Base-by-base conservation (phyloP, 371 early-diverging fungal species). In the Mucor piriformis region DNA sequence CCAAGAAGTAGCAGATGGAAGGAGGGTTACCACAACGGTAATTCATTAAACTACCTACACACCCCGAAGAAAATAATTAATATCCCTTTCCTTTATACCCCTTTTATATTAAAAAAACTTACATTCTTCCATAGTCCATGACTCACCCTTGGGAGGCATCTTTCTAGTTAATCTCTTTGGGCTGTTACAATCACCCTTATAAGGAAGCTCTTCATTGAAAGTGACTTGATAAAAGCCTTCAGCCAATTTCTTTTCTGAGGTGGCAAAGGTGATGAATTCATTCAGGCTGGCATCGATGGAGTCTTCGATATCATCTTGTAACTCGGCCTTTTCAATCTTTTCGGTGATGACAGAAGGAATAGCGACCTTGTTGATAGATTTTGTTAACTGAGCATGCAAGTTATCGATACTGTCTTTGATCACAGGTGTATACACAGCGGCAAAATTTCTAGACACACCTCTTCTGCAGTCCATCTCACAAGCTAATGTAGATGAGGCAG, bases 11-110 rank as follows among this genome's bases (percentile, higher is more conserved):
- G 61, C 87, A 87, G 55, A 87, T 82, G 20, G 85, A 83, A 15
- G 87, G 87, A 11, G 87, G 87, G 63, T 87, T 87, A 16, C 87
- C 87, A 62, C 87, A 87, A 57, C 85, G 81, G 48, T 85, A 85
- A 53, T 87, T 81, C 83, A 81, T 81, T 37, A 76, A 77, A 40
- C 66, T 62, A 59, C 77, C 77, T 77, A 53, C 3, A 29, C 29
- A 29, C 29, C 4, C 34, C 16, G 38, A 34, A 13, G 27, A 6
- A 21, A 3, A 46, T 11, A 42, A 20, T 46, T 25, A 46, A 23
- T 46, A 21, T 11, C 24, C 21, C 16, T 21, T 5, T 13, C 37
- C 27, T 16, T 34, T 20, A 6, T 6, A 37, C 15, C 16, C 29
- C 3, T 33, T 40, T 50, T 34, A n/a, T 18, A 32, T 18, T 25